A percentile compares a stretch with the other conserved stretches of the same genome.
phyloP scores from a whole-genome alignment of 306 rosid genomes.

The Ammopiptanthus mongolicus region DNA sequence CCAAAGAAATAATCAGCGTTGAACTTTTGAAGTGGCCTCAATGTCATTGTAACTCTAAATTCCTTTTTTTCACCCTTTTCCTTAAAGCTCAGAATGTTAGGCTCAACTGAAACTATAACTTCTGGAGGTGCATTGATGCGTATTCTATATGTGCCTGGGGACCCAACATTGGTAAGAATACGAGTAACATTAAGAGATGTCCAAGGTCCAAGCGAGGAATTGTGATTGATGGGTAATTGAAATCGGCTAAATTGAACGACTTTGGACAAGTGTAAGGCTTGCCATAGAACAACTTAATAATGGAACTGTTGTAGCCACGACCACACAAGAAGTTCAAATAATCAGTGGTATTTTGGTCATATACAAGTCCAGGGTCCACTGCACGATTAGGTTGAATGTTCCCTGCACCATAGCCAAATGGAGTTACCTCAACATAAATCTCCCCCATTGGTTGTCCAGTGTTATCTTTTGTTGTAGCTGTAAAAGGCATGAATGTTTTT shows the following conservation, averaged over 20 bases:
- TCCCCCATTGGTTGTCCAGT: not conserved
- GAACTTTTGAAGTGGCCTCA: not conserved
- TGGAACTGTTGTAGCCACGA: constrained; percentile 33
- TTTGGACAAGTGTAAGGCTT: constrained; percentile 30
- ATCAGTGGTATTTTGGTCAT: constrained; percentile 35
- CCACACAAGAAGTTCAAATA: constrained; percentile 58
- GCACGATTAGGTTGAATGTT: constrained; percentile 52
- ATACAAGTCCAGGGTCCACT: constrained; percentile 58
- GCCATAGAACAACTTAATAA: constrained; percentile 16
- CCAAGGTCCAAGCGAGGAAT: not conserved
- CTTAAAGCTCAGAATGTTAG: constrained; percentile 26
- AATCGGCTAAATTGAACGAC: constrained; percentile 30
- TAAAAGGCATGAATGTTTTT: not conserved
- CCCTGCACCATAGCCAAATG: constrained; percentile 55
- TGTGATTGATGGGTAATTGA: constrained; percentile 66
- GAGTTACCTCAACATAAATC: too few relatives aligned
- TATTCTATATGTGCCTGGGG: constrained; percentile 38
- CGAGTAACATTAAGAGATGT: constrained; percentile 28
- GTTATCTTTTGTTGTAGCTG: constrained; percentile 38
- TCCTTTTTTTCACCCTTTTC: constrained; percentile 40
- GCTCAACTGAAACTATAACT: constrained; percentile 32
- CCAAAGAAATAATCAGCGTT: constrained; percentile 24
- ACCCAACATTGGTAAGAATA: constrained; percentile 51
- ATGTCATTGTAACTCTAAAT: constrained; percentile 25
- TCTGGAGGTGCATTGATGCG: constrained; percentile 22